Evolutionary conservation across 2,329 filamentous ascomycete species (phyloP).

Genomic region (Rasamsonia emersonii): DNA sequence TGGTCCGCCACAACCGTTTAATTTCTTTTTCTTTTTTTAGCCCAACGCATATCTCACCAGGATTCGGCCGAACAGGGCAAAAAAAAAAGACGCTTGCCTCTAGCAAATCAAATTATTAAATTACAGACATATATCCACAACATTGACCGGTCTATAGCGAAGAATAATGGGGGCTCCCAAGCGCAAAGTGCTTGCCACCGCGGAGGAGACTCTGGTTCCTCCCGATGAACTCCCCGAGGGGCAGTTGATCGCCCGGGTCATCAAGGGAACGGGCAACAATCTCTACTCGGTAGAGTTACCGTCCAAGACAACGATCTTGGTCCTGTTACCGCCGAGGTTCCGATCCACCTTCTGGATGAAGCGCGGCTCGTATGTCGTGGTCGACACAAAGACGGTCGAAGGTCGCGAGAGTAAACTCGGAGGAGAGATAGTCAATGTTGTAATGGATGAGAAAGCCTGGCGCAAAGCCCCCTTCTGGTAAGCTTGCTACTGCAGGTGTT

Average conservation of each 20-base stretch:
- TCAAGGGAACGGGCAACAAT: slow-evolving; percentile 81
- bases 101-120: too few species aligned
- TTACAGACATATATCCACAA: too few species aligned
- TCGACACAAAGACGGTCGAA: slow-evolving; percentile 60
- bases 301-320: slow-evolving; percentile 55
- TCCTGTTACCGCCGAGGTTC: slow-evolving; percentile 77
- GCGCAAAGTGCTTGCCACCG: slow-evolving; percentile 67
- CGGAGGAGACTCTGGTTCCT: slow-evolving; percentile 59
- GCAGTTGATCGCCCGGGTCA: slow-evolving; percentile 64
- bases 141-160: too few species aligned
- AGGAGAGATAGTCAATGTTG: slow-evolving; percentile 88
- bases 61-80: too few species aligned
- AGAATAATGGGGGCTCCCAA: slow-evolving; percentile 75
- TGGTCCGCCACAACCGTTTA: too few species aligned
- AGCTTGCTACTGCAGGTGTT: slow-evolving; percentile 12
- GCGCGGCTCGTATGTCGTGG: slow-evolving; percentile 75
- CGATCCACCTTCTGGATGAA: slow-evolving; percentile 92
- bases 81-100: too few species aligned
- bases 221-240: slow-evolving; percentile 44
- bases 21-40: too few species aligned
- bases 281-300: slow-evolving; percentile 73
- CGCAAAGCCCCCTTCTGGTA: slow-evolving; percentile 83
- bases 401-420: slow-evolving; percentile 66
- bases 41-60: too few species aligned
- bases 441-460: slow-evolving; percentile 86